Base-by-base conservation (phyloP, 345 rosid species). In the Eutrema japonicum region DNA sequence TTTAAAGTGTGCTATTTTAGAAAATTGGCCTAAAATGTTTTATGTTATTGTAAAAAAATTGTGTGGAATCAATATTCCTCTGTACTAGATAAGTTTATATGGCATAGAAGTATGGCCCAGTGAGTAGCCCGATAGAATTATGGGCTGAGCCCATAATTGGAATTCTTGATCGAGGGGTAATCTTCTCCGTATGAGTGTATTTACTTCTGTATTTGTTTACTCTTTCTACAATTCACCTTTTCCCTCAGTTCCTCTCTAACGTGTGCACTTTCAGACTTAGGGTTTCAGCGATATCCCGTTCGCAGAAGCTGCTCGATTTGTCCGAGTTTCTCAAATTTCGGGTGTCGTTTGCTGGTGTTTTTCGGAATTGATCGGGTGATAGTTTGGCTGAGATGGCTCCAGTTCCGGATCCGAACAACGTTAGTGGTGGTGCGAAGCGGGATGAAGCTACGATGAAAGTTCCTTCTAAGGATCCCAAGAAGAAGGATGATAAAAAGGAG, bases 401-500 rank as follows among this genome's bases (percentile, higher is more conserved):
- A n/a, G 84, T 87, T 66, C 84, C 88, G 36, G 92, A 86, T 73
- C 88, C 85, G 29, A 89, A 86, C 77, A 80, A 38, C 70, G 81
- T 79, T 45, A 78, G 81, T 58, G 84, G 80, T 42, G 73, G 82
- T 62, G 81, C 82, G 57, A 43, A 81, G 70, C 83, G 78, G 36
- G 93, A 85, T 18, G 87, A 89, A 78, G 77, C 88, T 29, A 2
- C 86, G 52, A 53, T 37, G 50, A 92, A 92, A 77, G 86, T 79
- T 38, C 96, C 93, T 45, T 54, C 92, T 9, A 93, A 93, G 79
- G 98, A 90, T 77, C 83, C 84, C 3, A 91, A 94, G 84, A 94
- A 87, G 90, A 89, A 87, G 77, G 96, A 91, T 49, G 98, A 89
- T 45, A 90, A 90, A 78, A 93, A 90, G 79, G 96, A 93, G 6